Conservation (phyloP, 2,329 filamentous ascomycete genomes). For the Colletotrichum caudatum region DNA sequence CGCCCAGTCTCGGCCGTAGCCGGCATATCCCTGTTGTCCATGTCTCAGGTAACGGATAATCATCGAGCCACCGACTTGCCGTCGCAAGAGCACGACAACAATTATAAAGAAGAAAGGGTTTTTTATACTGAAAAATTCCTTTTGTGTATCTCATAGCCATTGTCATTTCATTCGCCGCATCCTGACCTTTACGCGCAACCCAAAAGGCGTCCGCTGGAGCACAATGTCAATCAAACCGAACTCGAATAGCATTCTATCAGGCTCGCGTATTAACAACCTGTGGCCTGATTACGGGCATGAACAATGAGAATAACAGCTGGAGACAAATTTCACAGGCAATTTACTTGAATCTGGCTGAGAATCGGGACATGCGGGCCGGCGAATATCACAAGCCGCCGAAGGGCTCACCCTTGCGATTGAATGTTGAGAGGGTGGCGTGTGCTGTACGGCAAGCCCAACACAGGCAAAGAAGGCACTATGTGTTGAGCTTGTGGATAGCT, state of each 20-base stretch:
- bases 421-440: constrained; percentile 18
- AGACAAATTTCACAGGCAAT: neutral
- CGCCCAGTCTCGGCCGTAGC: neutral
- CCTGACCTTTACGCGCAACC: neutral
- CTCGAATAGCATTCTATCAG: neutral
- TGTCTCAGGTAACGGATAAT: neutral
- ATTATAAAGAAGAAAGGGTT: neutral
- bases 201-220: neutral
- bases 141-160: neutral
- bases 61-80: neutral
- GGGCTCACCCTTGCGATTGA: constrained; percentile 21
- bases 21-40: neutral
- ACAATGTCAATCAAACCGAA: neutral
- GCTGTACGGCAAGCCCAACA: constrained; percentile 9
- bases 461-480: constrained; percentile 3
- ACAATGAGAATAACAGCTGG: neutral
- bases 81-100: neutral
- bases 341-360: neutral
- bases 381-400: constrained; percentile 23
- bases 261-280: neutral
- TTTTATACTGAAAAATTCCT: neutral
- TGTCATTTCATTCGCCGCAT: neutral
- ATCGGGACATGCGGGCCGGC: neutral
- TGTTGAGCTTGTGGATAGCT: constrained; percentile 1
- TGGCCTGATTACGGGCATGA: neutral